Conservation (phyloP, 805 yeast species). For the Monosporozyma solicola region DNA sequence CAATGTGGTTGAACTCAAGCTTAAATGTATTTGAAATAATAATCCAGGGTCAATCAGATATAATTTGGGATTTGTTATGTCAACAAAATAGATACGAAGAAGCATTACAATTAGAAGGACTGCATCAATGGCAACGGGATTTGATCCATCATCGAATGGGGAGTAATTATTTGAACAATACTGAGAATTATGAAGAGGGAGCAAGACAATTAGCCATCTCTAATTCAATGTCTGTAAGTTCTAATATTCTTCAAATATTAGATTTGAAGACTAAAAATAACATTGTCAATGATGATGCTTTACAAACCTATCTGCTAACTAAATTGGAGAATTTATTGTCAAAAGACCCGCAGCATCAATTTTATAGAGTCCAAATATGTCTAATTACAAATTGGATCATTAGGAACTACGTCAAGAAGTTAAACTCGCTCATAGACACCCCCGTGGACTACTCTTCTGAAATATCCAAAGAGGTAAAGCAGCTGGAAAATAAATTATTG, state of each 20-base stretch:
- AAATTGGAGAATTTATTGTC: constrained; percentile 32
- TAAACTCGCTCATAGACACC: neutral
- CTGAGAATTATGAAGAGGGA: constrained; percentile 30
- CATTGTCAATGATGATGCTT: constrained; percentile 24
- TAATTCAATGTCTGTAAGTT: constrained; percentile 60
- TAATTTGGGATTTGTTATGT: constrained; percentile 65
- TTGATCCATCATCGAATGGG: constrained; percentile 49
- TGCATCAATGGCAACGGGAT: constrained; percentile 36
- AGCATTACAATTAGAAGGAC: constrained; percentile 42
- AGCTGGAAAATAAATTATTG: constrained; percentile 2
- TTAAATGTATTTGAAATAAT: constrained; percentile 61
- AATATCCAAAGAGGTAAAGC: constrained; percentile 6
- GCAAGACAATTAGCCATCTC: constrained; percentile 50
- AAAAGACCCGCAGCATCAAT: constrained; percentile 5
- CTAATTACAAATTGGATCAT: neutral
- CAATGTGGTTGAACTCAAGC: constrained; percentile 71
- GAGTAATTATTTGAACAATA: constrained; percentile 31
- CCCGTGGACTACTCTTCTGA: neutral
- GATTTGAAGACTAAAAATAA: neutral
- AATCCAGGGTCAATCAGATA: constrained; percentile 56
- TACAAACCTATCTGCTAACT: constrained; percentile 37
- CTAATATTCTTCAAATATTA: constrained; percentile 18
- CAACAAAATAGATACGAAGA: constrained; percentile 48
- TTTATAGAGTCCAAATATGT: neutral
- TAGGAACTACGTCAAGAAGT: neutral